Conservation (phyloP, 257 asterid genomes). For the Nicotiana obtusifolia region DNA sequence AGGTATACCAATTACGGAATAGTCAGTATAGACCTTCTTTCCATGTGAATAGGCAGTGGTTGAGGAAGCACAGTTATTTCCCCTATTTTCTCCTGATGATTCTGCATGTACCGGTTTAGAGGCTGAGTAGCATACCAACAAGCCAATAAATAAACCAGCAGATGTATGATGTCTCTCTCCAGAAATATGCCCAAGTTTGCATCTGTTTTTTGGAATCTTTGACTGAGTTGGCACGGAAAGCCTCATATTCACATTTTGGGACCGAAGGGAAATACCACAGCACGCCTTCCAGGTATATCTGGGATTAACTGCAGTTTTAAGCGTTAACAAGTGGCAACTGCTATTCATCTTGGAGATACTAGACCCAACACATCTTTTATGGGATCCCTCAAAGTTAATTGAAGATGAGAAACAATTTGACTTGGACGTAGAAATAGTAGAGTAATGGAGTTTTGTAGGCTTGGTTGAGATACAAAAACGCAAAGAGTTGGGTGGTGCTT, state of each 20-base stretch:
- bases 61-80: slow-evolving; percentile 21
- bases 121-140: slow-evolving; percentile 58
- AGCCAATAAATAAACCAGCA: slow-evolving; percentile 45
- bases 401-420: slow-evolving; percentile 24
- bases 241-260: slow-evolving; percentile 32
- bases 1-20: slow-evolving; percentile 79
- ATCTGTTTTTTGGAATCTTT: slow-evolving; percentile 25
- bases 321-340: slow-evolving; percentile 30
- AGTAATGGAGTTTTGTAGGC: slow-evolving; percentile 22
- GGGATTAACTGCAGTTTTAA: slow-evolving; percentile 31
- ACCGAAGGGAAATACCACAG: slow-evolving; percentile 31
- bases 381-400: slow-evolving; percentile 33
- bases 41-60: slow-evolving; percentile 37
- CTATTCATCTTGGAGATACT: slow-evolving; percentile 21
- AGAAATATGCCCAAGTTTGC: slow-evolving; percentile 29
- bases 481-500: slow-evolving; percentile 27
- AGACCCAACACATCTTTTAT: slow-evolving; percentile 22
- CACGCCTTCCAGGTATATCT: slow-evolving; percentile 22
- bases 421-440: slow-evolving; percentile 17
- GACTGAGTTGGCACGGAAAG: slow-evolving; percentile 38
- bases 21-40: slow-evolving; percentile 62
- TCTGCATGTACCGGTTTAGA: slow-evolving; percentile 58
- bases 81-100: slow-evolving; percentile 32
- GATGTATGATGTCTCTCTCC: slow-evolving; percentile 36
- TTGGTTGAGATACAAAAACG: slow-evolving; percentile 26